A percentile compares a stretch with the other conserved stretches of the same genome.
Conservation (phyloP, 768 basidiomycete species). For the Psilocybe sp. region DNA sequence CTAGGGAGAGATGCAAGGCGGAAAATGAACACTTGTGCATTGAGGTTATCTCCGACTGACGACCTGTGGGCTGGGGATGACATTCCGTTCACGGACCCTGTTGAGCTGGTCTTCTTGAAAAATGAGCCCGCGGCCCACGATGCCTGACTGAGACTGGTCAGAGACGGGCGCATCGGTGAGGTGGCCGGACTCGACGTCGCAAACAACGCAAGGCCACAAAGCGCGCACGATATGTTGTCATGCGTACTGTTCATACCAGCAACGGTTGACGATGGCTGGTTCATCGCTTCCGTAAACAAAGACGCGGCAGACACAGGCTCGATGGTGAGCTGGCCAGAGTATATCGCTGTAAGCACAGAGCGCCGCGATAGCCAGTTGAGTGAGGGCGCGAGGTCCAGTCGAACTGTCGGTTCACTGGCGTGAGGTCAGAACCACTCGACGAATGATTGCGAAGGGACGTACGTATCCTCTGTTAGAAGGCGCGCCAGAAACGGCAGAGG, state of each 20-base stretch:
- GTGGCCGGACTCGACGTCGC: constrained; percentile 32
- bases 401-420: constrained; percentile 82
- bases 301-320: constrained; percentile 74
- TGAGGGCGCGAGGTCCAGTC: constrained; percentile 91
- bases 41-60: constrained; percentile 24
- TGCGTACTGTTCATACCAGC: constrained; percentile 40
- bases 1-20: constrained; percentile 44
- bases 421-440: constrained; percentile 10
- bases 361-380: constrained; percentile 92
- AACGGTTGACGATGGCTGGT: constrained; percentile 37
- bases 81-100: constrained; percentile 12
- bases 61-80: constrained; percentile 31
- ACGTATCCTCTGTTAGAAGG: constrained; percentile 82
- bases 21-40: constrained; percentile 65
- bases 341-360: constrained; percentile 79
- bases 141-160: constrained; percentile 20
- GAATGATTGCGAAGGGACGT: constrained; percentile 30
- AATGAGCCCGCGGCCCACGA: constrained; percentile 52
- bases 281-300: constrained; percentile 54
- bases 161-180: constrained; percentile 29
- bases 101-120: constrained; percentile 46
- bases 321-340: constrained; percentile 82
- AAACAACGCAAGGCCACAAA: constrained; percentile 69
- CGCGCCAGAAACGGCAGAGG: constrained; percentile 77
- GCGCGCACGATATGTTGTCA: constrained; percentile 67